Base-by-base conservation (phyloP, 306 rosid species). In the Argentina anserina region DNA sequence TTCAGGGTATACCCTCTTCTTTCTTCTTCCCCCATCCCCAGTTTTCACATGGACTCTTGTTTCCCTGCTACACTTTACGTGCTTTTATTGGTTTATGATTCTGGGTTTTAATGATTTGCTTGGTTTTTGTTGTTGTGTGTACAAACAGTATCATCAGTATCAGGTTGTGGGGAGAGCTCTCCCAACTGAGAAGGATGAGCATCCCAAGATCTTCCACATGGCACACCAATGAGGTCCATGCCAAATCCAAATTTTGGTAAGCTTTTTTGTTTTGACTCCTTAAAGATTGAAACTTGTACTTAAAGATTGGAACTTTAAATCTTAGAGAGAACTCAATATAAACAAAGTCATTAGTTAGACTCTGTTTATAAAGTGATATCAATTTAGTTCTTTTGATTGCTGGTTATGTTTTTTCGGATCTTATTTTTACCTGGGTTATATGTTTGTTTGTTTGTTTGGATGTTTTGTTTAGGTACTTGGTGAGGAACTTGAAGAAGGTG, bases 211-310 rank as follows among this genome's bases (percentile, higher is more conserved):
- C 80, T 90, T 86, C 56, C 77, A 92, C 20, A 86, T 90, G 97
- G 97, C 94, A 90, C 70, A 88, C 92, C 77, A 88, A 90, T 26
- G 97, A 88, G 79, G 97, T 90, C 84, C 92, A 92, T 11, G 90
- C 94, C 76, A 90, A 90, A 76, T 90, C 97, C 58, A 90, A 88
- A 79, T 90, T 86, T 84, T 90, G 97, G 94, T 90, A 75, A 74
- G 79, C 45, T 0, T 8, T 41, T 69, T 1, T 0, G 10, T 15
- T 21, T 23, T 55, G 34, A 21, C 18, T 46, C n/a, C n/a, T n/a
- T n/a, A n/a, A n/a, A n/a, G n/a, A n/a, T n/a, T n/a, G n/a, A n/a
- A n/a, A n/a, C n/a, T n/a, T n/a, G n/a, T n/a, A 12, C 4, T 5
- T 46, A 17, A 40, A 40, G 43, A 40, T 40, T 40, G 43, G 7